A percentile compares a stretch with the other conserved stretches of the same genome.
Evolutionary conservation across 305 asterid species (phyloP).

Genomic region (Fraxinus xanthoxyloides): DNA sequence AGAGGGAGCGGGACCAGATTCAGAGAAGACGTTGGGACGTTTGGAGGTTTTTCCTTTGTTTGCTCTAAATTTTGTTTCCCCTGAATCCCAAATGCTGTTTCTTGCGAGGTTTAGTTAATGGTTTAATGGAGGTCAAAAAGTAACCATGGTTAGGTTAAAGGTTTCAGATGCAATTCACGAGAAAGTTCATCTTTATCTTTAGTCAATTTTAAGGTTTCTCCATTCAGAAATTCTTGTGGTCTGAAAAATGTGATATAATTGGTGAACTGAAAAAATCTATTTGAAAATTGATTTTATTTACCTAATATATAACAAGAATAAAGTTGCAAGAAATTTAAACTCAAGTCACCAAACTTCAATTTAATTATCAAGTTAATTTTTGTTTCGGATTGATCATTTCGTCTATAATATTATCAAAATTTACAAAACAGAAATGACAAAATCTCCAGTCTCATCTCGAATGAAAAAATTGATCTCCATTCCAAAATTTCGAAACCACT

Average conservation of each 20-base stretch:
- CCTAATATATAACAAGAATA: too few relatives aligned
- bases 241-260: not conserved
- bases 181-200: slow-evolving; percentile 24
- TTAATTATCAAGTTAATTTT: not conserved
- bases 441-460: too few relatives aligned
- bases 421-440: too few relatives aligned
- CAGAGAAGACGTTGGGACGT: not conserved
- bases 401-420: too few relatives aligned
- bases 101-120: slow-evolving; percentile 23
- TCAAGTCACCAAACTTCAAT: too few relatives aligned
- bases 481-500: too few relatives aligned
- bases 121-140: slow-evolving; percentile 30
- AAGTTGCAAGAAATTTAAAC: too few relatives aligned
- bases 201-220: not conserved
- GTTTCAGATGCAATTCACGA: slow-evolving; percentile 29
- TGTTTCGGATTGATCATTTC: not conserved
- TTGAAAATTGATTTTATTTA: too few relatives aligned
- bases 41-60: not conserved
- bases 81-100: slow-evolving; percentile 31
- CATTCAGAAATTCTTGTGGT: not conserved
- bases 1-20: not conserved
- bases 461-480: too few relatives aligned
- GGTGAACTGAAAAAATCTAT: not conserved
- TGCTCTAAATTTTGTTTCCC: slow-evolving; percentile 25
- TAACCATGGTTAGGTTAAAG: slow-evolving; percentile 58